phyloP scores from a whole-genome alignment of 202 grass and related monocot species.

The Zoysia matrella region DNA sequence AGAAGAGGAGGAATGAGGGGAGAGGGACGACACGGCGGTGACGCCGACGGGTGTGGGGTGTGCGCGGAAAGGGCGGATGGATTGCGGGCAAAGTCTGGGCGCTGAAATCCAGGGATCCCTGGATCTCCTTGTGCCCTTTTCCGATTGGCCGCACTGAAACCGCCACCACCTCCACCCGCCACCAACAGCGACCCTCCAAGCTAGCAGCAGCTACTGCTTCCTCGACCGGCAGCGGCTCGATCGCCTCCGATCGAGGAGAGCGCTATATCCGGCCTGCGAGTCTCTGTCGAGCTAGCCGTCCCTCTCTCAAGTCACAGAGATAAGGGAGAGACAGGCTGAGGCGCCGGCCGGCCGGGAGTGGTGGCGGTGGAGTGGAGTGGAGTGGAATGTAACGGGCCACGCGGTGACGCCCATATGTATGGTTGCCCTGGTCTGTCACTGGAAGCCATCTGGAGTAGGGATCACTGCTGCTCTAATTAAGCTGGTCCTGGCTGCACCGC shows the following conservation, averaged over 20 bases:
- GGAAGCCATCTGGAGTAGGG: conserved; percentile 16
- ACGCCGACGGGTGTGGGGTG: too few relatives aligned
- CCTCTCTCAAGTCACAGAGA: not conserved
- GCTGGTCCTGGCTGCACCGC: too few relatives aligned
- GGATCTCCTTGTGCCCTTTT: conserved; percentile 52
- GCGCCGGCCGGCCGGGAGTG: conserved; percentile 13
- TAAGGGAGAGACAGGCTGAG: not conserved
- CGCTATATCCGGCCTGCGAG: not conserved
- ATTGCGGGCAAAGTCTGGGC: conserved; percentile 89
- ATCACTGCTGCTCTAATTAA: conserved; percentile 26
- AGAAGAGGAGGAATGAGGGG: too few relatives aligned
- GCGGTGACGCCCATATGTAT: conserved; percentile 35
- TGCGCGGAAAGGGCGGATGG: conserved; percentile 42
- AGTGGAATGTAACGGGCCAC: conserved; percentile 59
- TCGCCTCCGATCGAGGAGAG: too few relatives aligned
- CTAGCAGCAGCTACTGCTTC: too few relatives aligned
- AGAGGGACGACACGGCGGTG: too few relatives aligned
- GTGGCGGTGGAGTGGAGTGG: conserved; percentile 36
- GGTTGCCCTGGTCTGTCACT: not conserved
- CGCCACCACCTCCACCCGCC: conserved; percentile 93
- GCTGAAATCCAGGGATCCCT: conserved; percentile 61
- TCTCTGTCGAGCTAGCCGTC: conserved; percentile 29
- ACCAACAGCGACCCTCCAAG: conserved; percentile 74
- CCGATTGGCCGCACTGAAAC: conserved; percentile 73
- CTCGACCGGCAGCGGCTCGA: not conserved